These are phyloP conservation scores for Xerocomellus intermedius DNA, from an alignment of 768 basidiomycete species.

Conservation along the genomic window DNA sequence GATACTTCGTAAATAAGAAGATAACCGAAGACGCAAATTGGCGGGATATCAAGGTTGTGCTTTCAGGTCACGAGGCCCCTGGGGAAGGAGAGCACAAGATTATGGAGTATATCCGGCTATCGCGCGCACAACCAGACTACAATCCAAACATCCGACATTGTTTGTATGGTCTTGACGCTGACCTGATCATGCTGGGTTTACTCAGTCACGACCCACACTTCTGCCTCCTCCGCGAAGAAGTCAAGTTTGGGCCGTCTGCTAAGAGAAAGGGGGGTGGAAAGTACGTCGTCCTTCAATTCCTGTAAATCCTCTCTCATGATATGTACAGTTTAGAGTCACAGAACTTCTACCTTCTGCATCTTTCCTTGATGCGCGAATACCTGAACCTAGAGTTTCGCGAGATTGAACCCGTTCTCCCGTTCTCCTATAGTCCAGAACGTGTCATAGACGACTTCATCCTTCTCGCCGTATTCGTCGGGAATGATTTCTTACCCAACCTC, in stretches of 20 bases:
- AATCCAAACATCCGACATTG: slow-evolving; percentile 97
- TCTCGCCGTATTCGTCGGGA: slow-evolving; percentile 95
- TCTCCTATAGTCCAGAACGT: slow-evolving; percentile 86
- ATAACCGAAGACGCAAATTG: slow-evolving; percentile 96
- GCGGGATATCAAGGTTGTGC: slow-evolving; percentile 86
- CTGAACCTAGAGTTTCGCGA: slow-evolving; percentile 91
- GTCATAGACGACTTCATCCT: slow-evolving; percentile 98
- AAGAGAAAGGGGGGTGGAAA: slow-evolving; percentile 66
- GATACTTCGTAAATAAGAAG: slow-evolving; percentile 98
- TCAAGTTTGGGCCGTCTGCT: slow-evolving; percentile 87
- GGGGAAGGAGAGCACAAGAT: slow-evolving; percentile 99
- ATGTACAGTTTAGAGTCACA: slow-evolving; percentile 62
- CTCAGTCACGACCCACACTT: slow-evolving; percentile 99
- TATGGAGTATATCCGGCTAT: slow-evolving; percentile 96
- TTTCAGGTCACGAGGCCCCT: slow-evolving; percentile 97
- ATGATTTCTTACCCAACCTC: slow-evolving; percentile 95
- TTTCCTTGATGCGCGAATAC: slow-evolving; percentile 95
- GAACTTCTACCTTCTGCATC: slow-evolving; percentile 93
- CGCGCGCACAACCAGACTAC: slow-evolving; percentile 93
- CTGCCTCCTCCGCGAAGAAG: slow-evolving; percentile 95
- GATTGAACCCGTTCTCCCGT: slow-evolving; percentile 63
- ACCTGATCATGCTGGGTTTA: slow-evolving; percentile 96
- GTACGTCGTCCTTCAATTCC: slow-evolving; percentile 31
- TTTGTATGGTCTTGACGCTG: slow-evolving; percentile 96
- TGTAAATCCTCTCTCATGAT: slow-evolving; percentile 6